Evolutionary conservation across 371 early-diverging fungal genomes (phyloP), one percentile per base, ranked within the genome.

Genomic region (Syncephalastrum sp.): DNA sequence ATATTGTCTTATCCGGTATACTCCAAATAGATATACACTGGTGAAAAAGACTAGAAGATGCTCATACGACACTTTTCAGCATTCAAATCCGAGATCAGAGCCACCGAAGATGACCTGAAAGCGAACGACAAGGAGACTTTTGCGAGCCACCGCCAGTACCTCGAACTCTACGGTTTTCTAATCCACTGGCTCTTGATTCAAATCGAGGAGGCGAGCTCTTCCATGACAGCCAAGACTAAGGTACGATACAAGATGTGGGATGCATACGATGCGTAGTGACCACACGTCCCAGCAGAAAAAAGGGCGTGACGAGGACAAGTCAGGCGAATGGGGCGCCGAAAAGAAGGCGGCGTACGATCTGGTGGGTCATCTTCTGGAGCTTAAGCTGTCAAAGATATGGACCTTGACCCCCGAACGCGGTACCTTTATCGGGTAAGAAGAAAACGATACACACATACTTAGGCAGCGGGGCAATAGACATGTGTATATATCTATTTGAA

Each of bases 91-190:
- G 87, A 87, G 63, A 76, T 86, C 27, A 75, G 70, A 65, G 59
- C 76, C 5, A 81, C 86, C 3, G 63, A 83, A 3, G 74, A 69
- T 14, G 88, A 88, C 45, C 55, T 92, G 44, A 79, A 79, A 1
- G 72, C 72, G 25, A 76, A 87, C 41, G 84, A 86, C 24, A 86
- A 85, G 44, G 87, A 89, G 29, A 77, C 85, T 13, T 89, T 85
- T 65, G 77, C 82, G 19, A 69, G 66, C 17, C 89, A 90, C 63
- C 77, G 82, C 3, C 59, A 68, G 1, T 67, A 82, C 21, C 68
- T 94, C 8, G 92, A 93, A 63, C 76, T 87, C 59, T 93, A 91
- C 55, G 89, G 85, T 12, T 94, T 89, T 56, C 53, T 91, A 49
- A 65, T 88, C 33, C 84, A 86, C 55, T 91, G 91, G 91, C 68